phyloP scores from a whole-genome alignment of 257 asterid species.

The Avicennia marina region DNA sequence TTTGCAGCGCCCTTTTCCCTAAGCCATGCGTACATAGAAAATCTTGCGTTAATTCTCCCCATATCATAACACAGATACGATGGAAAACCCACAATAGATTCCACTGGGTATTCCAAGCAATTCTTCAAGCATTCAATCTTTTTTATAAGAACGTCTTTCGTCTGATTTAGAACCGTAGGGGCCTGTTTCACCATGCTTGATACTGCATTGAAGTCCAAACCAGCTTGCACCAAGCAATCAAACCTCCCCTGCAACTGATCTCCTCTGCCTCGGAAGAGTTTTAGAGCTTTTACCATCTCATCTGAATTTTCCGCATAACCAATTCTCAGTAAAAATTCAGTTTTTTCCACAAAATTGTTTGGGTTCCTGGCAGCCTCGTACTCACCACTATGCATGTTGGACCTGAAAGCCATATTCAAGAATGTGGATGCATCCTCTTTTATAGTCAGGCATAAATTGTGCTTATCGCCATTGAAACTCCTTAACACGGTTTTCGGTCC shows the following conservation, averaged over 20 bases:
- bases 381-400: constrained; percentile 26
- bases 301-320: constrained; percentile 84
- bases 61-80: constrained; percentile 74
- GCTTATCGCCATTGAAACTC: constrained; percentile 45
- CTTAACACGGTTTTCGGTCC: constrained; percentile 63
- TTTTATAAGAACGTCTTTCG: constrained; percentile 53
- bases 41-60: constrained; percentile 57
- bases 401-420: constrained; percentile 54
- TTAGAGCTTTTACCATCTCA: constrained; percentile 77
- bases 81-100: constrained; percentile 63
- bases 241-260: constrained; percentile 93
- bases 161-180: constrained; percentile 67
- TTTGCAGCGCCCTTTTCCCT: constrained; percentile 70
- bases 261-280: constrained; percentile 82
- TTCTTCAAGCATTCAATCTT: constrained; percentile 53
- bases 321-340: constrained; percentile 51
- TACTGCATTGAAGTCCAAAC: constrained; percentile 63
- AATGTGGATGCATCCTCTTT: constrained; percentile 48
- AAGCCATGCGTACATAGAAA: constrained; percentile 77
- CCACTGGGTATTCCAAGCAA: constrained; percentile 64
- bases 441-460: constrained; percentile 41
- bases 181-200: constrained; percentile 66
- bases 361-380: constrained; percentile 46
- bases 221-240: constrained; percentile 69
- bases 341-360: constrained; percentile 44